phyloP scores from a whole-genome alignment of 805 yeast genomes.

The Metschnikowia matae region DNA sequence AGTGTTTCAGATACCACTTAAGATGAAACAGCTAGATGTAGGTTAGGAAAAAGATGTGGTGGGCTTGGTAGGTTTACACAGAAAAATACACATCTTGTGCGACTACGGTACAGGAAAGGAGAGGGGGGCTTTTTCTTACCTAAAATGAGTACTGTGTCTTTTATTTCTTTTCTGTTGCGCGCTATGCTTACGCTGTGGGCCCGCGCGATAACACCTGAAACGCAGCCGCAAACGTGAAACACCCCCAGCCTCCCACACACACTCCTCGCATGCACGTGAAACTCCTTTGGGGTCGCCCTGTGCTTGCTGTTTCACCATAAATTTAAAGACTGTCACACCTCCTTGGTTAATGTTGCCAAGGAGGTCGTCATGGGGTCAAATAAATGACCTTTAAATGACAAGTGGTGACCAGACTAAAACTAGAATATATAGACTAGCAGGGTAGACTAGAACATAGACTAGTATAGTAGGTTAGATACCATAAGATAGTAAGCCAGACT shows the following conservation, averaged over 20 bases:
- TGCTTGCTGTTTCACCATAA: not conserved
- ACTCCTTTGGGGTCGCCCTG: no score
- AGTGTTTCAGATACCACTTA: constrained; percentile 1
- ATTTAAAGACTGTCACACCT: no score
- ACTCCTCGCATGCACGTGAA: not conserved
- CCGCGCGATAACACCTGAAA: constrained; percentile 1
- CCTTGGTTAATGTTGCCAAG: no score
- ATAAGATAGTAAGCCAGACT: no score
- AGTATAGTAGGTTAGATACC: no score
- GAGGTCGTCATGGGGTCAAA: no score
- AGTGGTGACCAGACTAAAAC: no score
- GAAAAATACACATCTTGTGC: constrained; percentile 4
- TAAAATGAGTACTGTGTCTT: not conserved
- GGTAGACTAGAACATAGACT: no score
- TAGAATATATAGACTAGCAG: no score
- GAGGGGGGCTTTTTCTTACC: constrained; percentile 3
- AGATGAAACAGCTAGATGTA: not conserved
- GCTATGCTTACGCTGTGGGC: not conserved
- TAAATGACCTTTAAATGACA: no score
- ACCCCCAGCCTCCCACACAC: not conserved
- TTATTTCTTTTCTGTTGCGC: not conserved
- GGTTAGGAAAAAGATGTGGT: constrained; percentile 4
- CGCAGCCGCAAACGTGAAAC: constrained; percentile 1
- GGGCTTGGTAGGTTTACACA: not conserved
- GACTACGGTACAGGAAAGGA: constrained; percentile 4